These are phyloP conservation scores for Ganoderma lucidum DNA, from an alignment of 1,284 basidiomycete species.

Conservation along the genomic window DNA sequence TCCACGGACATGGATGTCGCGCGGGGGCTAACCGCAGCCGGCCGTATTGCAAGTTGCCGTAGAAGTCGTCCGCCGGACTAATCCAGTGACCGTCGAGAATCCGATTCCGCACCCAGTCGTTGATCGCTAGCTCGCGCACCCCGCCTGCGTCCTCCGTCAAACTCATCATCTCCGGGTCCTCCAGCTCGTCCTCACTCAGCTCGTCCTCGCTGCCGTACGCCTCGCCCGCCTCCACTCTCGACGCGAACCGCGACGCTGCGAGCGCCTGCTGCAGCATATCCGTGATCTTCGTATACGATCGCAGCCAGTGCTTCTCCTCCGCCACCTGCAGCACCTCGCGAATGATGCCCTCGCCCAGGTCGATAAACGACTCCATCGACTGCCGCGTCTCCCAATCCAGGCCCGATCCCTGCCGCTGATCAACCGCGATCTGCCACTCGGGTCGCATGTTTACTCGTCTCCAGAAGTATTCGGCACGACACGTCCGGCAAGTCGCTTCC, in stretches of 20 bases:
- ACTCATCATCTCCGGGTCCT: slow-evolving; percentile 65
- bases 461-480: slow-evolving; percentile 69
- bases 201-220: slow-evolving; percentile 48
- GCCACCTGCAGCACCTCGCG: slow-evolving; percentile 65
- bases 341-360: slow-evolving; percentile 75
- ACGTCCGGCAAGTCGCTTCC: slow-evolving; percentile 69
- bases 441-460: slow-evolving; percentile 53
- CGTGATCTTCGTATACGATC: slow-evolving; percentile 65
- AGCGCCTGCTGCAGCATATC: slow-evolving; percentile 73
- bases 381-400: slow-evolving; percentile 74
- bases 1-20: slow-evolving; percentile 75
- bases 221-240: slow-evolving; percentile 48
- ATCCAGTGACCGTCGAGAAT: slow-evolving; percentile 80
- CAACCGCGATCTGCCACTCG: slow-evolving; percentile 65
- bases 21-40: slow-evolving; percentile 54
- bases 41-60: slow-evolving; percentile 49
- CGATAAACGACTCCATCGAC: slow-evolving; percentile 69
- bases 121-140: slow-evolving; percentile 69
- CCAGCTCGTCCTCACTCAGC: slow-evolving; percentile 61
- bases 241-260: slow-evolving; percentile 59
- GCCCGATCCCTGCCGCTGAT: slow-evolving; percentile 52
- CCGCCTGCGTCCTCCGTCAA: slow-evolving; percentile 66
- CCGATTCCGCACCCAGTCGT: slow-evolving; percentile 75
- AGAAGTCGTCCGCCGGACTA: slow-evolving; percentile 74
- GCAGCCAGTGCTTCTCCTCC: slow-evolving; percentile 75